Percentiles rank a stretch among this genome's conserved stretches.
Evolutionary conservation across 176 grass and related monocot genomes (phyloP).

Genomic region (Aegilops sharonensis): DNA sequence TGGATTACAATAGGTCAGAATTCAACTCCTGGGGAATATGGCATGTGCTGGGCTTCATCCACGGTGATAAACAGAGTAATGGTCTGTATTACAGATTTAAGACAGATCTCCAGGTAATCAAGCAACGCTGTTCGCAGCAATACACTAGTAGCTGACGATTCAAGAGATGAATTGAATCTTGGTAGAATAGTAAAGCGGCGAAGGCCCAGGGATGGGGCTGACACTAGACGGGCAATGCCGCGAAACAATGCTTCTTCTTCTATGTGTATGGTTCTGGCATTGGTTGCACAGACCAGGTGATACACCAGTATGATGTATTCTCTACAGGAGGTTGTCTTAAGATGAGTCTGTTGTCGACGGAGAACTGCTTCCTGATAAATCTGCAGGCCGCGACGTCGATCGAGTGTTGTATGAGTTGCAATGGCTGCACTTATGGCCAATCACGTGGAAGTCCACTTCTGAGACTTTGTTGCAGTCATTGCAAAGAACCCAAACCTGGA

Average conservation of each 20-base stretch:
- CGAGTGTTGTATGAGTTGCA: conserved; percentile 87
- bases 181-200: not conserved
- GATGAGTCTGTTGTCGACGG: conserved; percentile 42
- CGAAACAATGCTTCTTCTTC: conserved; percentile 27
- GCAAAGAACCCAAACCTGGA: conserved; percentile 86
- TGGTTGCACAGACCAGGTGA: not conserved
- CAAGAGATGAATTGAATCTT: conserved; percentile 41
- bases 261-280: conserved; percentile 23
- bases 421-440: conserved; percentile 85
- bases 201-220: not conserved
- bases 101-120: not conserved
- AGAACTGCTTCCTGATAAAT: conserved; percentile 40
- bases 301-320: not conserved
- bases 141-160: not conserved
- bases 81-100: not conserved
- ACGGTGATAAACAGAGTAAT: conserved; percentile 1
- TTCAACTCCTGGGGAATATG: conserved; percentile 8
- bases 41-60: not conserved
- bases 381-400: conserved; percentile 45
- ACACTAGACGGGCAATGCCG: not conserved
- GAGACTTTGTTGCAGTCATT: conserved; percentile 94
- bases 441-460: conserved; percentile 82
- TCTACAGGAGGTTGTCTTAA: conserved; percentile 35
- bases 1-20: not conserved
- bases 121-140: not conserved